Evolutionary conservation across 192 early-diverging fungal species (phyloP), one percentile per base, ranked within the genome.

Genomic region (Coemansia sp.): DNA sequence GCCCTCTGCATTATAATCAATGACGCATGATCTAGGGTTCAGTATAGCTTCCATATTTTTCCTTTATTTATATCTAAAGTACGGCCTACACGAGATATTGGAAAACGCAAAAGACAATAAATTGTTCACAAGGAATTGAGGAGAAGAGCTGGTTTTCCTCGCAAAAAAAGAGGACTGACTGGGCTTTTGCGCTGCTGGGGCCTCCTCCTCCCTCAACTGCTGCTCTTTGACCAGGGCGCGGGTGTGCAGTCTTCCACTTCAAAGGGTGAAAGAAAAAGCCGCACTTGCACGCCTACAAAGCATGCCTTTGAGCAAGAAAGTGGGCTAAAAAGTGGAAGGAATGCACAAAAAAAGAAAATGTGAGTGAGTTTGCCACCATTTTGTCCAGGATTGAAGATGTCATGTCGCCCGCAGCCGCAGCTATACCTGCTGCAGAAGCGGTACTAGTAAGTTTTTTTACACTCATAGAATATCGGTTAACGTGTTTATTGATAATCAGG

Each of bases 1-100:
- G 16, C 57, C 57, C 57, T 60, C 57, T 31, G 57, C 57, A 36
- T 60, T 60, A 34, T 60, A 18, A 15, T 60, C 57, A 16, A 60
- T 60, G 13, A 60, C 34, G 15, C 57, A 60, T 3, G 31, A 16
- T 34, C 15, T 60, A 1, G 7, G 8, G 0, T 36, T 18, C 57
- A 9, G 34, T 15, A 50, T 0, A 38, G 0, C 6, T 38, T 7
- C 36, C 36, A 38, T 38, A 50, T 31, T 60, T 24, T 18, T 4
- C 2, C 1, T 31, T 13, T 33, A 4, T 36, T 31, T 60, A 36
- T 34, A 18, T 15, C n/a, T 8, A 18, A 33, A 1, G 29, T 11
- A 31, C 27, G 53, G 29, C 53, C 11, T 13, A 33, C 31, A 33
- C 27, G 29, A 55, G 13, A 33, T 15, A 58, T 31, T 31, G 57